phyloP scores from a whole-genome alignment of 257 asterid genomes.

The Avicennia marina region DNA sequence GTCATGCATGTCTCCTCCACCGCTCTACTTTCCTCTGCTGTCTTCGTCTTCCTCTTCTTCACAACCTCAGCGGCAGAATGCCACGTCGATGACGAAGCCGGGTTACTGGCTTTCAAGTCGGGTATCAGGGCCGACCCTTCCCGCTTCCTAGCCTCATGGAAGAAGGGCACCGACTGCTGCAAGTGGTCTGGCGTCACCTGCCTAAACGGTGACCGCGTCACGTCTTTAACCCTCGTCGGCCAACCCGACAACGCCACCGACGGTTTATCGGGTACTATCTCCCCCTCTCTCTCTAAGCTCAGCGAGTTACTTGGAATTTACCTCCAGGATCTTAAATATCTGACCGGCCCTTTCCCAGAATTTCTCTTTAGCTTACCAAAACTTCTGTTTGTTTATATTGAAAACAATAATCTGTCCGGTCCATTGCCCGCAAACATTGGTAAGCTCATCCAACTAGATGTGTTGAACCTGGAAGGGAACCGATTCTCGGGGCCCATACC shows the following conservation, averaged over 20 bases:
- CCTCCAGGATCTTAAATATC: constrained; percentile 32
- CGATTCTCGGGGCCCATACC: constrained; percentile 56
- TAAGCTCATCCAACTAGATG: constrained; percentile 12
- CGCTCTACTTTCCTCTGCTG: constrained; percentile 2
- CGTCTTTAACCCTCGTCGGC: constrained; percentile 23
- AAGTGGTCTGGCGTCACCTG: constrained; percentile 57
- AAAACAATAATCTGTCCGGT: constrained; percentile 54
- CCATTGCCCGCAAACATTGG: constrained; percentile 40
- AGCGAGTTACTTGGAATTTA: constrained; percentile 30
- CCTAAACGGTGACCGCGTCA: constrained; percentile 42
- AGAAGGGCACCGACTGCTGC: constrained; percentile 71
- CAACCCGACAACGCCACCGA: constrained; percentile 29
- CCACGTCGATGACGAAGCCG: constrained; percentile 60
- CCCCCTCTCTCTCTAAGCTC: constrained; percentile 57
- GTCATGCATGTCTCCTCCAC: not conserved
- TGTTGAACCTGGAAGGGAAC: constrained; percentile 49
- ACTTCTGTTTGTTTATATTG: constrained; percentile 33
- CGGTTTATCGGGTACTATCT: constrained; percentile 51
- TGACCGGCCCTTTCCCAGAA: constrained; percentile 58
- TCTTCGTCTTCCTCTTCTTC: not conserved
- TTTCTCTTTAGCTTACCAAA: constrained; percentile 34
- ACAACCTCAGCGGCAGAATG: constrained; percentile 44
- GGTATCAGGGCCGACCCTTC: constrained; percentile 75
- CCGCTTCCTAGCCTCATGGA: constrained; percentile 53
- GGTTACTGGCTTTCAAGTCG: constrained; percentile 54